These are phyloP conservation scores for Trichosporon inkin DNA, from an alignment of 1,284 basidiomycete species.

Conservation along the genomic window DNA sequence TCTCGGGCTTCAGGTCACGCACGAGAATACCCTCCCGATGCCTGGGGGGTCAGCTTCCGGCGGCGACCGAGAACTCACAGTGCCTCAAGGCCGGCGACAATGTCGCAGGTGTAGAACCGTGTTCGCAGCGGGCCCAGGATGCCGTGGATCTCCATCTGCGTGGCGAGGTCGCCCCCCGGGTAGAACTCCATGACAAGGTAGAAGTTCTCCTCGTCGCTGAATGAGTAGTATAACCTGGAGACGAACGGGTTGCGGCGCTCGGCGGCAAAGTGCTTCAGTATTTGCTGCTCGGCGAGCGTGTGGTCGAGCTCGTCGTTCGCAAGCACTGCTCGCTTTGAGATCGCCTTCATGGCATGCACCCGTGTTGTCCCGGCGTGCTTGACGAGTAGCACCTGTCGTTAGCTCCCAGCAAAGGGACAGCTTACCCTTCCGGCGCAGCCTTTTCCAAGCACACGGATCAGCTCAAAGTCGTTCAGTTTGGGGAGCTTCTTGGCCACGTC, in stretches of 20 bases:
- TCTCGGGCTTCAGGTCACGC: constrained; percentile 60
- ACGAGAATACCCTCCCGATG: constrained; percentile 53
- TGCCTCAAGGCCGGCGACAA: constrained; percentile 89
- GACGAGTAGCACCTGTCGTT: constrained; percentile 66
- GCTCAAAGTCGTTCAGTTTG: constrained; percentile 82
- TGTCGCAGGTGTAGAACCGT: constrained; percentile 92
- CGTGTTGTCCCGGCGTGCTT: constrained; percentile 66
- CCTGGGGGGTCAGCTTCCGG: constrained; percentile 32
- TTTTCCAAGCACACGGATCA: constrained; percentile 91
- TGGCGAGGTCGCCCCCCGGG: constrained; percentile 91
- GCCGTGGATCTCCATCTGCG: constrained; percentile 91
- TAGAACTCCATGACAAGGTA: constrained; percentile 76
- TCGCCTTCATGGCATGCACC: constrained; percentile 89
- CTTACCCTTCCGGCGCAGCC: constrained; percentile 91
- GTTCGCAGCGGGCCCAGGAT: constrained; percentile 85
- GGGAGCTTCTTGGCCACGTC: constrained; percentile 49
- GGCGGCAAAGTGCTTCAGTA: constrained; percentile 78
- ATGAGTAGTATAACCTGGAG: constrained; percentile 89
- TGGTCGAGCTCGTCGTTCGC: constrained; percentile 93
- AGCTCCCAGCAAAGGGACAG: no score
- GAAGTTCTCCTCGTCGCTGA: constrained; percentile 90
- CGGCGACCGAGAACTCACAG: constrained; percentile 50
- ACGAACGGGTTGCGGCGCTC: constrained; percentile 79
- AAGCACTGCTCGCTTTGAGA: constrained; percentile 91
- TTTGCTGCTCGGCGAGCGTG: constrained; percentile 89